phyloP scores from a whole-genome alignment of 805 yeast species.

The Ogataea ganodermae region DNA sequence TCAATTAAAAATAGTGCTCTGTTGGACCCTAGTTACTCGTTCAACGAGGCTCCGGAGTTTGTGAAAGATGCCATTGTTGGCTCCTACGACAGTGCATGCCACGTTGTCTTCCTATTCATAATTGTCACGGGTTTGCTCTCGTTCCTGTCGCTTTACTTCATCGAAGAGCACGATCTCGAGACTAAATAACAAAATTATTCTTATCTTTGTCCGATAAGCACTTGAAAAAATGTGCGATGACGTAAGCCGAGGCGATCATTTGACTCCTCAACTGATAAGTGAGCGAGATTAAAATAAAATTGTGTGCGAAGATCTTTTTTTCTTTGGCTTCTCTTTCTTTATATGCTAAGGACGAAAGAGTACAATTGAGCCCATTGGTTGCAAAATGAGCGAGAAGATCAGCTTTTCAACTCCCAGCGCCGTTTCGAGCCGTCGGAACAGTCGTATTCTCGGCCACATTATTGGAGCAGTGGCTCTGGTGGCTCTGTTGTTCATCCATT shows the following conservation, averaged over 20 bases:
- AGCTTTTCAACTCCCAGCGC: no score
- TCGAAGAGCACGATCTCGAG: slow-evolving; percentile 16
- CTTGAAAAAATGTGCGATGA: background rate
- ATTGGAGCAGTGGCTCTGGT: background rate
- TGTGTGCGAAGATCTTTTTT: no score
- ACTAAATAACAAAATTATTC: background rate
- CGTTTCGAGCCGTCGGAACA: background rate
- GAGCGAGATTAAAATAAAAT: background rate
- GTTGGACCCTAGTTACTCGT: slow-evolving; percentile 28
- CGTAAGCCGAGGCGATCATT: slow-evolving; percentile 1
- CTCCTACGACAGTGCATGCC: slow-evolving; percentile 54
- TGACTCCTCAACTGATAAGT: background rate
- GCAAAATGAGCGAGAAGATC: background rate
- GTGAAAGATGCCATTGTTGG: slow-evolving; percentile 46
- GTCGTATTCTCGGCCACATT: background rate
- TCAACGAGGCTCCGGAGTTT: slow-evolving; percentile 48
- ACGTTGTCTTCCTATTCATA: slow-evolving; percentile 50
- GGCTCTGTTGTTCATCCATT: background rate
- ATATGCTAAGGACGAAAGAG: background rate
- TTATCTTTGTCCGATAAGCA: background rate
- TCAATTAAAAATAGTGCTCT: slow-evolving; percentile 18
- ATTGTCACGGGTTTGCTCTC: slow-evolving; percentile 21
- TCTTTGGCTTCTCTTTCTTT: no score
- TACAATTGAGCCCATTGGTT: no score
- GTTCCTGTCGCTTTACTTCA: slow-evolving; percentile 10